These are phyloP conservation scores for Boletus edulis DNA, from an alignment of 768 basidiomycete genomes.

Conservation along the genomic window DNA sequence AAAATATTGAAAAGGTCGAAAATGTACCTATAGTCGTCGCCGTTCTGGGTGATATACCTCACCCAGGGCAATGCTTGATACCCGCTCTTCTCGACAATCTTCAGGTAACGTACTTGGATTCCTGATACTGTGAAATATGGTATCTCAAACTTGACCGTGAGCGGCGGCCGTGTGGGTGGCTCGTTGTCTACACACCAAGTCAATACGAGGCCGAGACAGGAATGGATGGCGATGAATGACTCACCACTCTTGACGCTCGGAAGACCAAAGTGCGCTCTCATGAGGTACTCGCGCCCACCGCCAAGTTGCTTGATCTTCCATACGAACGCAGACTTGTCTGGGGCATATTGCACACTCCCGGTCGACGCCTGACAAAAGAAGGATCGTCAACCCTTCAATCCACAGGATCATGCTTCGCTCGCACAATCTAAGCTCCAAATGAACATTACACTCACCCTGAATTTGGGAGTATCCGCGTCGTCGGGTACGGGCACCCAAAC, in stretches of 20 bases:
- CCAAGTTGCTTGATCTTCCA: slow-evolving; percentile 99
- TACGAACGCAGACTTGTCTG: slow-evolving; percentile 96
- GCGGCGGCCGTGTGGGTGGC: slow-evolving; percentile 75
- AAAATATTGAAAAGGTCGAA: neutral
- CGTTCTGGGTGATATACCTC: slow-evolving; percentile 88
- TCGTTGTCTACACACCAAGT: slow-evolving; percentile 60
- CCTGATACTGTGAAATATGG: slow-evolving; percentile 98
- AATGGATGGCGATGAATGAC: slow-evolving; percentile 27
- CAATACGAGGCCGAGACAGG: neutral
- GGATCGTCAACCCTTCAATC: neutral
- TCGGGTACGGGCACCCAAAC: slow-evolving; percentile 99
- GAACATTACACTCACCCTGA: slow-evolving; percentile 58
- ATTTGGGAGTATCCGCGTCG: slow-evolving; percentile 97
- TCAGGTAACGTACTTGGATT: slow-evolving; percentile 96
- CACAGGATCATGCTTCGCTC: neutral
- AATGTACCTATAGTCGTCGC: slow-evolving; percentile 83
- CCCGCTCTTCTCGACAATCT: slow-evolving; percentile 98
- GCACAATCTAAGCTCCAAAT: neutral
- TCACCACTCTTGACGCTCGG: slow-evolving; percentile 89
- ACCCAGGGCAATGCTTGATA: slow-evolving; percentile 98
- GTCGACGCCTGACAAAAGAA: slow-evolving; percentile 70
- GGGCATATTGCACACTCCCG: slow-evolving; percentile 94
- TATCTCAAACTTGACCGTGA: slow-evolving; percentile 97
- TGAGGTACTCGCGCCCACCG: slow-evolving; percentile 93
- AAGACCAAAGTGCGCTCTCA: slow-evolving; percentile 97